These are phyloP conservation scores for Castanea mollissima DNA, from an alignment of 306 rosid species.

Conservation along the genomic window DNA sequence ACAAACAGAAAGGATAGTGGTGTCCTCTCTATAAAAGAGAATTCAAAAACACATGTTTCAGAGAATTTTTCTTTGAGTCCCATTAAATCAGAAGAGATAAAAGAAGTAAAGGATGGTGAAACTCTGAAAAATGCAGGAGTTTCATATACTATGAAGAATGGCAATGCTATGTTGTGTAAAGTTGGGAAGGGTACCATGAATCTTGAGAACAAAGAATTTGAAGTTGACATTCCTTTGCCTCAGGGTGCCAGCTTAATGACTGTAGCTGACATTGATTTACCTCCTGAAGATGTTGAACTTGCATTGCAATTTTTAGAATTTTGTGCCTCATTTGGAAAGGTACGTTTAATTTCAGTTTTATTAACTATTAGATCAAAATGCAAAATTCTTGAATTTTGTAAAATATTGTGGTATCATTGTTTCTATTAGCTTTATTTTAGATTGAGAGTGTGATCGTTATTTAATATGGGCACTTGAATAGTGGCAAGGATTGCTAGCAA, in stretches of 20 bases:
- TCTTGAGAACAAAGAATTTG: conserved; percentile 8
- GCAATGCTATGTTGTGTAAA: not conserved
- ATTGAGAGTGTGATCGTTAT: not conserved
- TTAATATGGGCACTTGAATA: not conserved
- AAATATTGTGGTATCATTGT: not conserved
- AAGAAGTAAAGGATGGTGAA: conserved; percentile 9
- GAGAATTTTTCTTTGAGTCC: conserved; percentile 9
- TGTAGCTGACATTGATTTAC: conserved; percentile 47
- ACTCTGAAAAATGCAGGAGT: not conserved
- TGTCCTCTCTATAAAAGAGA: conserved; percentile 11
- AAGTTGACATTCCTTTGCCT: conserved; percentile 43
- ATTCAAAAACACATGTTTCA: conserved; percentile 1
- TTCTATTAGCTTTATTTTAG: not conserved
- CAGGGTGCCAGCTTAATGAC: conserved; percentile 40
- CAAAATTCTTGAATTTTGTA: not conserved
- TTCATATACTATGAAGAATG: too few relatives aligned
- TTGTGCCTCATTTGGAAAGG: conserved; percentile 72
- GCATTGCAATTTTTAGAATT: conserved; percentile 84
- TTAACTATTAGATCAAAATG: not conserved
- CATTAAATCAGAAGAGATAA: not conserved
- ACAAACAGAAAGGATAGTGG: conserved; percentile 15
- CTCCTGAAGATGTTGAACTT: conserved; percentile 57
- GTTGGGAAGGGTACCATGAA: conserved; percentile 16
- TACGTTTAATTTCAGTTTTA: conserved; percentile 20
- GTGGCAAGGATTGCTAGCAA: not conserved